Percentiles rank a stretch among this genome's conserved stretches.
Evolutionary conservation across 2,329 filamentous ascomycete species (phyloP).

Genomic region (Diaporthe sp.): DNA sequence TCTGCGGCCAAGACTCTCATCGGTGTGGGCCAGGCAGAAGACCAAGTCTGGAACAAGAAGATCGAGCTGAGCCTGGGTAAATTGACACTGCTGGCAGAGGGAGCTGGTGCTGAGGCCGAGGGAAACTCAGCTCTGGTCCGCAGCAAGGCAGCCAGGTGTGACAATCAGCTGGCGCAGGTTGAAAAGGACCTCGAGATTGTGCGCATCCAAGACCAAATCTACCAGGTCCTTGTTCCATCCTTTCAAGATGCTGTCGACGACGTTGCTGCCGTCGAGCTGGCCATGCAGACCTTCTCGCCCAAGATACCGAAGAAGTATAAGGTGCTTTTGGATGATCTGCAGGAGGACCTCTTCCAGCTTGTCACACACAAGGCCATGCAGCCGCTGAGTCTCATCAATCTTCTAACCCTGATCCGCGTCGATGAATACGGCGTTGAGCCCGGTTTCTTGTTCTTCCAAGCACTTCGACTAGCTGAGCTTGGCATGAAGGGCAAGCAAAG

Average conservation of each 20-base stretch:
- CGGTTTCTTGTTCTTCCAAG: constrained; percentile 80
- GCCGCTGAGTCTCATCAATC: constrained; percentile 74
- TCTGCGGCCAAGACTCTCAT: constrained; percentile 80
- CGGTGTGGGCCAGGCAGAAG: constrained; percentile 78
- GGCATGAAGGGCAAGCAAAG: constrained; percentile 68
- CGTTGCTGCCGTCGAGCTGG: constrained; percentile 81
- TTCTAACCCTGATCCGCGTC: constrained; percentile 79
- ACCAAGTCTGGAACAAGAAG: constrained; percentile 91
- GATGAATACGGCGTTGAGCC: constrained; percentile 65
- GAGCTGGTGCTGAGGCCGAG: constrained; percentile 47
- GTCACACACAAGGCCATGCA: constrained; percentile 80
- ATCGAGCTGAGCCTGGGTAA: constrained; percentile 93
- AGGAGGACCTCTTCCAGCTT: constrained; percentile 76
- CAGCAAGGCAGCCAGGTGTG: constrained; percentile 46
- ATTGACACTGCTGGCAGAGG: constrained; percentile 78
- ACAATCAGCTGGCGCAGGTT: constrained; percentile 62
- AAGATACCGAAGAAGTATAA: constrained; percentile 70
- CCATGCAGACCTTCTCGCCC: constrained; percentile 75
- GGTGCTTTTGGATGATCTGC: constrained; percentile 78
- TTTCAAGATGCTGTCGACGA: constrained; percentile 82
- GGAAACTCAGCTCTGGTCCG: constrained; percentile 40
- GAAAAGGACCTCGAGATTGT: constrained; percentile 77
- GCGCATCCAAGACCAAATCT: constrained; percentile 83
- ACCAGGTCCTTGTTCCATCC: constrained; percentile 76
- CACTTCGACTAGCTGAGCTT: constrained; percentile 72